Conservation (phyloP, 2,329 filamentous ascomycete genomes). For the Diaporthe amygdali region DNA sequence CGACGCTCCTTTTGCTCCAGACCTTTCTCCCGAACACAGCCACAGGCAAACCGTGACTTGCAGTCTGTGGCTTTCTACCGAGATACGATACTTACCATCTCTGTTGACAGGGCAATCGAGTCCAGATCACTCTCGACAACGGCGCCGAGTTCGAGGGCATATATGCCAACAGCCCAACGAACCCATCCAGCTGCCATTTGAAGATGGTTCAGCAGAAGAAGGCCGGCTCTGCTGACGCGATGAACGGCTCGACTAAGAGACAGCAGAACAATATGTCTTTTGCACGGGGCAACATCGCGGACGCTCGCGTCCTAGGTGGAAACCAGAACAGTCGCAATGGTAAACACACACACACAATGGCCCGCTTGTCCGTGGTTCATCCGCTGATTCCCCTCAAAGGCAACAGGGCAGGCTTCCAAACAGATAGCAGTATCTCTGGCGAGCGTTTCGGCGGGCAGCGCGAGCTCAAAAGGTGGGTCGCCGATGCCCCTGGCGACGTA, state of each 20-base stretch:
- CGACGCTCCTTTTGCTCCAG: not conserved
- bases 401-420: conserved; percentile 74
- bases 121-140: conserved; percentile 34
- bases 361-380: not conserved
- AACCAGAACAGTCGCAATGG: conserved; percentile 45
- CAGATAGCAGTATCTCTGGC: conserved; percentile 87
- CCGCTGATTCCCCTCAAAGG: conserved; percentile 51
- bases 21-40: conserved; percentile 4
- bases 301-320: conserved; percentile 32
- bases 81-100: conserved; percentile 25
- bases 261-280: conserved; percentile 39
- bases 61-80: not conserved
- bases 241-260: conserved; percentile 36
- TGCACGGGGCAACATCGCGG: conserved; percentile 38
- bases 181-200: conserved; percentile 34
- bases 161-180: conserved; percentile 33
- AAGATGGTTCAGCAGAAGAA: conserved; percentile 42
- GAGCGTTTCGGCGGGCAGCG: conserved; percentile 73
- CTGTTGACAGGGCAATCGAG: conserved; percentile 36
- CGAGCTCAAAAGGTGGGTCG: conserved; percentile 81
- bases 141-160: conserved; percentile 38
- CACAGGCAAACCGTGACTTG: not conserved
- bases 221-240: conserved; percentile 33
- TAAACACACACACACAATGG: conserved; percentile 27
- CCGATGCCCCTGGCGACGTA: conserved; percentile 64